Conservation (phyloP, 352 stramenopile species). For the Pythium apleroticum region DNA sequence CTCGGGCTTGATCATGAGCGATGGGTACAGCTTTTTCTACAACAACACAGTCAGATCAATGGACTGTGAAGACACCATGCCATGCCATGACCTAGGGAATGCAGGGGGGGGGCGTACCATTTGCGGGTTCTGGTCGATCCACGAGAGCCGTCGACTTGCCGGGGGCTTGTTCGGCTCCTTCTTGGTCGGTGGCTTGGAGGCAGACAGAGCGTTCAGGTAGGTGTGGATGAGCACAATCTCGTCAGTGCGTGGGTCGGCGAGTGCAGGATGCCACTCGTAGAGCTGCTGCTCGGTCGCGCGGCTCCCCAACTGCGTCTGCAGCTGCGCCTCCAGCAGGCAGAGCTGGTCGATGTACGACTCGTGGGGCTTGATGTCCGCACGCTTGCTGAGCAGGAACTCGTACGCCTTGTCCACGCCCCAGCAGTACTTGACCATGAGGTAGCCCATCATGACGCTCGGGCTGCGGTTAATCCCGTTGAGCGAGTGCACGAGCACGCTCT, state of each 20-base stretch:
- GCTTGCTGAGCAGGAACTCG: constrained; percentile 89
- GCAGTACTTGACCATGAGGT: constrained; percentile 92
- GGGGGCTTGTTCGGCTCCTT: constrained; percentile 28
- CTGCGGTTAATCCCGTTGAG: constrained; percentile 81
- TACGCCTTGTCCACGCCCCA: constrained; percentile 93
- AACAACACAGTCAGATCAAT: neutral
- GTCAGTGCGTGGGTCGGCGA: constrained; percentile 48
- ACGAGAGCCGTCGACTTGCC: constrained; percentile 41
- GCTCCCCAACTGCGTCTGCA: constrained; percentile 46
- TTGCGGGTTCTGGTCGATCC: constrained; percentile 69
- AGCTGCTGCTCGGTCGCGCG: constrained; percentile 61
- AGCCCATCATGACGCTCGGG: constrained; percentile 84
- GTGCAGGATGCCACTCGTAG: constrained; percentile 64
- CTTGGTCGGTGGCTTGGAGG: constrained; percentile 23
- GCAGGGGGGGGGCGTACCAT: constrained; percentile 39
- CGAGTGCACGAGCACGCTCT: constrained; percentile 89
- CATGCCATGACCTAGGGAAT: no score
- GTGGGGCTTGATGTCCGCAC: constrained; percentile 82
- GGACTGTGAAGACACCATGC: no score
- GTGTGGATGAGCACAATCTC: constrained; percentile 80
- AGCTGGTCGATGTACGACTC: constrained; percentile 79
- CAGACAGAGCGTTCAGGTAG: constrained; percentile 56
- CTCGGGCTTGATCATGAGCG: constrained; percentile 56
- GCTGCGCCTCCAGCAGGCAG: constrained; percentile 57
- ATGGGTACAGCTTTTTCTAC: constrained; percentile 58